Evolutionary conservation across 208 protist species (phyloP), one percentile per base, ranked within the genome.

Genomic region (Crithidia thermophila): DNA sequence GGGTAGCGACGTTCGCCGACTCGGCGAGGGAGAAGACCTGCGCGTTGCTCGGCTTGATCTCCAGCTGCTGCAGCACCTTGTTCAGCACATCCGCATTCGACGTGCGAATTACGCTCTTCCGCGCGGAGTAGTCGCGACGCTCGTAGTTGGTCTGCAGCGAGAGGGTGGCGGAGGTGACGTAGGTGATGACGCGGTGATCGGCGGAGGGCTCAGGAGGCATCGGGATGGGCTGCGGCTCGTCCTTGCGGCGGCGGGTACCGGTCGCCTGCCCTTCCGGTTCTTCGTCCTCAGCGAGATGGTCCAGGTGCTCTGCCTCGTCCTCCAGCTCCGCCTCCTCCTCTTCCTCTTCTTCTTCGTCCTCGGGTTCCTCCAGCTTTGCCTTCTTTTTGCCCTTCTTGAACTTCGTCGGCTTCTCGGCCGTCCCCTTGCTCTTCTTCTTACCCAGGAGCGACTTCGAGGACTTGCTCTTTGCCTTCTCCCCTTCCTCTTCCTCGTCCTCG

Each of bases 81-180:
- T 57, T 67, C 77, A 96, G 84, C 25, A 82, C 81, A 72, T 96
- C 88, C 39, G 79, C 82, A 56, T 94, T 94, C 4, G 81, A 84
- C 20, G 85, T 95, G 56, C 88, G 83, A 30, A 91, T 91, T 47
- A 95, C 80, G 28, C 74, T 88, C 82, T 94, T 92, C 53, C 75
- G 82, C 0, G 86, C 69, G 10, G 81, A 81, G 55, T 83, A 79
- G 75, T 93, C 88, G 16, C 77, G 75, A 14, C 87, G 86, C 58
- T 93, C 85, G 66, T 93, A 94, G 51, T 96, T 94, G 34, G 87
- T 92, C 73, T 93, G 83, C 36, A 98, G 85, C 13, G 93, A 93
- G n/a, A 98, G 84, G 21, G 94, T 98, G 8, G 94, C 94, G 31
- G 88, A 95, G 1, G 88, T 96, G 10, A 98, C 82, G 79, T 86